These are phyloP conservation scores for Thraustochytrium striatum DNA, from an alignment of 352 stramenopile species.

Conservation along the genomic window DNA sequence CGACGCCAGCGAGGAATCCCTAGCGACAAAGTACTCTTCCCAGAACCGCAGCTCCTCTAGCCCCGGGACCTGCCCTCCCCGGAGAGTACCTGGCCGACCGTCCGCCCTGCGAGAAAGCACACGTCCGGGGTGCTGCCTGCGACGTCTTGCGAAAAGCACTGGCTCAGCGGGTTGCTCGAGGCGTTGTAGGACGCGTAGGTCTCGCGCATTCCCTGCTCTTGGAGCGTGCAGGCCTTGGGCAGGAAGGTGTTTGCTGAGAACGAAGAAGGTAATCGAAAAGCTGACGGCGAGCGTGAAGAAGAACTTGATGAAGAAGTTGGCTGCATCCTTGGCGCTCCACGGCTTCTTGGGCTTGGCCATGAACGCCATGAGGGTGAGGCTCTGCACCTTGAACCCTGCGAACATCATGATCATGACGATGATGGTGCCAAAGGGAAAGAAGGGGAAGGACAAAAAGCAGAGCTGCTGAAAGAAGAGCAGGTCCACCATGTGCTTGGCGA, in stretches of 20 bases:
- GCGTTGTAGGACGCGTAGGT: neutral
- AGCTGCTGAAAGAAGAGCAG: slow-evolving; percentile 72
- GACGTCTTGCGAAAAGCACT: neutral
- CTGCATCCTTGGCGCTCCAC: slow-evolving; percentile 69
- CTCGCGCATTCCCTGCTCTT: slow-evolving; percentile 58
- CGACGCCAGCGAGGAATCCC: slow-evolving; percentile 38
- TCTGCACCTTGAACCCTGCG: slow-evolving; percentile 75
- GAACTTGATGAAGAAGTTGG: slow-evolving; percentile 78
- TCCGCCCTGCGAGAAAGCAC: slow-evolving; percentile 53
- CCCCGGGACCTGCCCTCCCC: slow-evolving; percentile 56
- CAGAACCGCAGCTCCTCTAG: slow-evolving; percentile 49
- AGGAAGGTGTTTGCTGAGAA: slow-evolving; percentile 60
- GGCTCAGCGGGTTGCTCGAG: neutral
- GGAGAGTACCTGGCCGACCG: slow-evolving; percentile 54
- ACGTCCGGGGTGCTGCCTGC: neutral
- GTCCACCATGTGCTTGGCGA: slow-evolving; percentile 73
- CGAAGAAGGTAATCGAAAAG: slow-evolving; percentile 63
- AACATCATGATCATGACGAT: slow-evolving; percentile 63
- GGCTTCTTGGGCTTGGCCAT: slow-evolving; percentile 68
- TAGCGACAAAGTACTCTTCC: slow-evolving; percentile 53
- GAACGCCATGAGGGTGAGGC: slow-evolving; percentile 66
- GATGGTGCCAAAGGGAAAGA: slow-evolving; percentile 63
- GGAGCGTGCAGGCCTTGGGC: slow-evolving; percentile 63
- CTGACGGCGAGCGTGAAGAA: slow-evolving; percentile 69
- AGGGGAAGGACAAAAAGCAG: slow-evolving; percentile 64